Base-by-base conservation (phyloP, 179 eudicot genomes). In the Silene vulgaris region DNA sequence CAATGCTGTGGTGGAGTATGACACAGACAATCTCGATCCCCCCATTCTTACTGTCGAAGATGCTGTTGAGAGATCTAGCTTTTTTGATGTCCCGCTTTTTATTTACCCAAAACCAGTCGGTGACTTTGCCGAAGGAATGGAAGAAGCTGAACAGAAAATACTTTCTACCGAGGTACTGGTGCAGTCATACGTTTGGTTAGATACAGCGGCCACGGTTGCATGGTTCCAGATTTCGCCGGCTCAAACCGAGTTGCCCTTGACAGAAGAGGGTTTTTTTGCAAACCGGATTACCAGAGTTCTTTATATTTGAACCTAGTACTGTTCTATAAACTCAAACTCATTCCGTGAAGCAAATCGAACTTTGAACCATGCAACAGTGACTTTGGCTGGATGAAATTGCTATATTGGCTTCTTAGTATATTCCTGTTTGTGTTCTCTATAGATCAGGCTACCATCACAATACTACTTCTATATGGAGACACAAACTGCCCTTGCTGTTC, bases 401-500 rank as follows among this genome's bases (percentile, higher is more conserved):
- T 70, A 23, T 14, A 70, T 70, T 4, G 61, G 50, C 20, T 21
- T 70, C 20, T 48, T 8, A 50, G 37, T 70, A 13, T 32, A 70
- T 74, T 54, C 16, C 7, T 50, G 11, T 62, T 70, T 59, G 43
- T 86, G 50, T 30, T 60, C 37, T 85, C 26, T 78, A 23, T 87
- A 95, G 99, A 88, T 93, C 76, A 80, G 81, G 78, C 90, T 95
- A 79, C 93, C 92, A 32, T 95, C 97, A 14, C 97, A 95, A 75
- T 95, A 95, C 83, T 87, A 86, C 77, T 95, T 95, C 80, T 95
- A 90, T 79, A 77, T 95, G 99, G 99, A 92, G 88, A 90, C 93
- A 23, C 97, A 95, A 89, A 84, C 90, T 71, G 89, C 96, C 21
- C 90, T 95, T 60, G 99, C 97, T 59, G 77, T 95, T 68, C 99